Evolutionary conservation across 169 alveolate genomes (phyloP).

Genomic region (Eimeria zaria): DNA sequence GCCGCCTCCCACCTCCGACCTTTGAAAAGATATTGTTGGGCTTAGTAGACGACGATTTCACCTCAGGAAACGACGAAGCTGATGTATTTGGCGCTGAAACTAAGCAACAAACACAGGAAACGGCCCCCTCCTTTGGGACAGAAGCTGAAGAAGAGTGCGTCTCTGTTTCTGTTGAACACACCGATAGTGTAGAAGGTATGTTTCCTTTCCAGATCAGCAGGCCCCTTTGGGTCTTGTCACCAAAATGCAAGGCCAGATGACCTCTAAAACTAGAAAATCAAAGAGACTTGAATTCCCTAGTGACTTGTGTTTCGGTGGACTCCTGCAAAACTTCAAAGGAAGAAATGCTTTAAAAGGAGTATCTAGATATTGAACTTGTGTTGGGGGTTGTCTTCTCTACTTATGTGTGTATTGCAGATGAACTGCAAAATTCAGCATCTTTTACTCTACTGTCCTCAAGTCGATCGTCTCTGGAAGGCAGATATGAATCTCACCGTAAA

Average conservation of each 20-base stretch:
- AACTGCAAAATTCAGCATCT: not conserved
- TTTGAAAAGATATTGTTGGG: constrained; percentile 76
- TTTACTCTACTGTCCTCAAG: not conserved
- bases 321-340: not conserved
- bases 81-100: constrained; percentile 31
- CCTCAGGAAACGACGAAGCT: constrained; percentile 24
- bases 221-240: not conserved
- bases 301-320: not conserved
- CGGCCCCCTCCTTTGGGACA: not conserved
- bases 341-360: not conserved
- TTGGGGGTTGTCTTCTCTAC: not conserved
- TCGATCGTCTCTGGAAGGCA: not conserved
- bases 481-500: not conserved
- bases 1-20: constrained; percentile 77
- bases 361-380: not conserved
- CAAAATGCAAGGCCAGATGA: not conserved
- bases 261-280: not conserved
- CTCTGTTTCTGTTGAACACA: constrained; percentile 31
- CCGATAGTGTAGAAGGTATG: not conserved
- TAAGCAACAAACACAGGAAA: not conserved
- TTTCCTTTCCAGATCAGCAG: not conserved
- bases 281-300: not conserved
- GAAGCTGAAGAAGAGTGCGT: constrained; percentile 11
- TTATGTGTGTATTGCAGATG: not conserved
- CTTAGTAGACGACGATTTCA: constrained; percentile 36